Base-by-base conservation (phyloP, 805 yeast genomes). In the Candida yuanshanica region DNA sequence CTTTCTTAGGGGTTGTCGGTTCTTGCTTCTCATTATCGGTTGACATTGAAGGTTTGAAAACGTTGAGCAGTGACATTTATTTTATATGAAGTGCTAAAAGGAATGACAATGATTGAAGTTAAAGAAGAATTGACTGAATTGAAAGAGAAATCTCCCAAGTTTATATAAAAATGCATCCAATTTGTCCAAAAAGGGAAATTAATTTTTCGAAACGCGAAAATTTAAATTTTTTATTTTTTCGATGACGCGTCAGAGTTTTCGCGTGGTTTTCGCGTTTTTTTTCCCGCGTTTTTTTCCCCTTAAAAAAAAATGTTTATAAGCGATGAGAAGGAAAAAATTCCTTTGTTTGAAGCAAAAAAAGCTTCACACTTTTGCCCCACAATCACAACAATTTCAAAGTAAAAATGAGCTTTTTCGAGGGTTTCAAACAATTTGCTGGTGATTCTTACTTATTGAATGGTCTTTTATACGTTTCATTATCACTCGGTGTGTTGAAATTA, bases 401-500 rank as follows among this genome's bases (percentile, higher is more conserved):
- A 4, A 14, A 27, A 27, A 53, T 52, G 58, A 29, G 51, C 3
- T 37, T 50, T 21, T 33, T 50, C 18, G 39, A 39, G 1, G 47
- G 41, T n/a, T 29, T 55, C 13, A 17, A 21, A 2, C 31, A 43
- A 7, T n/a, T 47, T 10, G 36, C 52, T 5, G 43, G 41, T 3
- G 38, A 45, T 1, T 42, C 44, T 13, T 21, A 20, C 13, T 7
- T 41, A 5, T 33, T 49, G 11, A 61, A 56, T 33, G 49, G 41
- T 2, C 25, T 64, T 11, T 48, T 70, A 20, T 69, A 68, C 57
- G 37, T 58, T 11, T 68, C 77, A 2, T 63, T 83, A 24, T 63
- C 73, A n/a, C 63, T 80, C 35, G 96, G 95, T 33, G 72, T 77
- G 2, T 60, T 69, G 51, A 83, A 83, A 58, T 49, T 80, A 31